phyloP scores from a whole-genome alignment of 805 yeast genomes.

The Candida parachauliodes region DNA sequence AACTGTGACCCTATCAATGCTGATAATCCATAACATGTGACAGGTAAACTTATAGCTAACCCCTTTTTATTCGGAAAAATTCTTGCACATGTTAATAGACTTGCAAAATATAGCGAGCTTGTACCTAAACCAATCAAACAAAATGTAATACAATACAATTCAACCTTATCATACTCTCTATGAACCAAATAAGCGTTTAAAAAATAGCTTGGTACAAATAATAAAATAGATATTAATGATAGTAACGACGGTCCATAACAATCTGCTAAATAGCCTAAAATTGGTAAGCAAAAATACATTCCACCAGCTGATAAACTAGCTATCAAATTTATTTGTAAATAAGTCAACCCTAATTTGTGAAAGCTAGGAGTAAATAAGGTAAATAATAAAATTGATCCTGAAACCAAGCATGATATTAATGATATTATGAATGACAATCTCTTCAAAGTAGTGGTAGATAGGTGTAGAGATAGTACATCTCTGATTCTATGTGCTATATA shows the following conservation, averaged over 20 bases:
- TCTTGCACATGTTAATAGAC: slow-evolving; percentile 77
- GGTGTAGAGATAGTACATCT: slow-evolving; percentile 34
- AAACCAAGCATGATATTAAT: slow-evolving; percentile 61
- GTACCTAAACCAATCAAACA: slow-evolving; percentile 67
- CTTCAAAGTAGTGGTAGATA: slow-evolving; percentile 42
- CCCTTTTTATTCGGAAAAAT: slow-evolving; percentile 76
- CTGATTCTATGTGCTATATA: slow-evolving; percentile 41
- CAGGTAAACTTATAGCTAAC: slow-evolving; percentile 82
- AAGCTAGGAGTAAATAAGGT: slow-evolving; percentile 76
- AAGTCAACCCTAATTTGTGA: slow-evolving; percentile 56
- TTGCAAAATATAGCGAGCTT: slow-evolving; percentile 66
- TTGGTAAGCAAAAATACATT: slow-evolving; percentile 79
- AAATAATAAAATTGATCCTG: slow-evolving; percentile 81
- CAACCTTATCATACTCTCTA: slow-evolving; percentile 8
- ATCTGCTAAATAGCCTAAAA: slow-evolving; percentile 79
- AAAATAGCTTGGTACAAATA: slow-evolving; percentile 69
- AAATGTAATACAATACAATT: slow-evolving; percentile 45
- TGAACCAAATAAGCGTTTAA: slow-evolving; percentile 23
- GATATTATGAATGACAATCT: slow-evolving; percentile 54
- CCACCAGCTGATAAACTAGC: slow-evolving; percentile 76
- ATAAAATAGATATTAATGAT: slow-evolving; percentile 54
- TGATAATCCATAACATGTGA: slow-evolving; percentile 81
- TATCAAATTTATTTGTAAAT: slow-evolving; percentile 63
- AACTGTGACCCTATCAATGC: slow-evolving; percentile 71
- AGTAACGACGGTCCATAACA: slow-evolving; percentile 77